A percentile compares a stretch with the other conserved stretches of the same genome.
phyloP scores from a whole-genome alignment of 2,329 filamentous ascomycete genomes.

The Ophiostoma australiae region DNA sequence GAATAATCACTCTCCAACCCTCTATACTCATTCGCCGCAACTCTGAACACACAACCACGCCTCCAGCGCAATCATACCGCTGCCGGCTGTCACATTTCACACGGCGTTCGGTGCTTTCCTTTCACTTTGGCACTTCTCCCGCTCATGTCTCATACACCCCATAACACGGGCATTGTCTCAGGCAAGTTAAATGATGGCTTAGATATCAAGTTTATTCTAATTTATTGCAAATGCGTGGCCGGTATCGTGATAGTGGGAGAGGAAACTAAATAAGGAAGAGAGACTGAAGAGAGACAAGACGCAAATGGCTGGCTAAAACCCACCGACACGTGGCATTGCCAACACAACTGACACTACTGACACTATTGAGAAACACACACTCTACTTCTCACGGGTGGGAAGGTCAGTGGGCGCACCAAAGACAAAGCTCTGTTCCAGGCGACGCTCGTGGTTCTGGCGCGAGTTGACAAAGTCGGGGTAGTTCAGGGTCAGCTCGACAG shows the following conservation, averaged over 20 bases:
- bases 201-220: background rate
- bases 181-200: background rate
- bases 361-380: background rate
- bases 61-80: no score
- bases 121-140: background rate
- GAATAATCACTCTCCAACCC: no score
- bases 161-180: background rate
- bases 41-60: no score
- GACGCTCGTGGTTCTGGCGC: slow-evolving; percentile 62
- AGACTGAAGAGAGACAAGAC: background rate
- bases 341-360: background rate
- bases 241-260: background rate
- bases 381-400: slow-evolving; percentile 35
- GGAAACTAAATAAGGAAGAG: background rate
- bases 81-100: background rate
- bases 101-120: background rate
- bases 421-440: slow-evolving; percentile 49
- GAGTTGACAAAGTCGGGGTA: slow-evolving; percentile 94
- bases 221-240: slow-evolving; percentile 4
- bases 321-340: background rate
- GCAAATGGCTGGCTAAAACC: background rate
- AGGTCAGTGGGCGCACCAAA: slow-evolving; percentile 36
- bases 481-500: slow-evolving; percentile 88
- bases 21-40: no score
- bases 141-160: background rate